These are phyloP conservation scores for Podaxis rugospora DNA, from an alignment of 768 basidiomycete species.

Conservation along the genomic window DNA sequence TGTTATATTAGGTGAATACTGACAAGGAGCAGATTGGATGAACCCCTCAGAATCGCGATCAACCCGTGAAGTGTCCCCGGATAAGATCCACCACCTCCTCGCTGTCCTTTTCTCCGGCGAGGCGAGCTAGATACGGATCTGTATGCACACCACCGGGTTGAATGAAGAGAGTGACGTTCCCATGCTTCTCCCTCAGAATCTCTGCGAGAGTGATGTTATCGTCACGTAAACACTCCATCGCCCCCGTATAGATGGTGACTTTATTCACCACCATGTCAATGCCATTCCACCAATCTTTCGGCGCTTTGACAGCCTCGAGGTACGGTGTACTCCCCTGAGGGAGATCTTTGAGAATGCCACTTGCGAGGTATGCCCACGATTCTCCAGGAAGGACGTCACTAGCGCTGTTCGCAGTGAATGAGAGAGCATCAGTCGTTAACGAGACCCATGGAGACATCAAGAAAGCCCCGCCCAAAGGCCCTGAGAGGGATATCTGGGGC, in stretches of 20 bases:
- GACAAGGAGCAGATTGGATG: not conserved
- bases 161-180: slow-evolving; percentile 18
- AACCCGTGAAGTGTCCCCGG: not conserved
- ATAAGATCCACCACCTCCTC: slow-evolving; percentile 17
- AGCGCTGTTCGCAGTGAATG: slow-evolving; percentile 8
- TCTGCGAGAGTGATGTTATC: slow-evolving; percentile 21
- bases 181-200: slow-evolving; percentile 18
- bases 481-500: slow-evolving; percentile 18
- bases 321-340: slow-evolving; percentile 23
- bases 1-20: too few relatives aligned
- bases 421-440: slow-evolving; percentile 16
- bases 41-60: not conserved
- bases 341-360: slow-evolving; percentile 21
- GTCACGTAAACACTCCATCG: slow-evolving; percentile 28
- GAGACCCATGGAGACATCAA: slow-evolving; percentile 38
- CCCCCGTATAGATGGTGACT: slow-evolving; percentile 29
- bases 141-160: slow-evolving; percentile 30
- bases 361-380: slow-evolving; percentile 11
- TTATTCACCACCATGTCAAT: slow-evolving; percentile 23
- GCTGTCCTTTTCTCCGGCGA: slow-evolving; percentile 15
- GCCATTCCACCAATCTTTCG: slow-evolving; percentile 27
- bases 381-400: not conserved
- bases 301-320: slow-evolving; percentile 25
- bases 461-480: slow-evolving; percentile 25
- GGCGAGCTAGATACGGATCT: slow-evolving; percentile 27